A percentile compares a stretch with the other conserved stretches of the same genome.
Conservation (phyloP, 2,329 filamentous ascomycete species). For the Aspergillus tubingensis region DNA sequence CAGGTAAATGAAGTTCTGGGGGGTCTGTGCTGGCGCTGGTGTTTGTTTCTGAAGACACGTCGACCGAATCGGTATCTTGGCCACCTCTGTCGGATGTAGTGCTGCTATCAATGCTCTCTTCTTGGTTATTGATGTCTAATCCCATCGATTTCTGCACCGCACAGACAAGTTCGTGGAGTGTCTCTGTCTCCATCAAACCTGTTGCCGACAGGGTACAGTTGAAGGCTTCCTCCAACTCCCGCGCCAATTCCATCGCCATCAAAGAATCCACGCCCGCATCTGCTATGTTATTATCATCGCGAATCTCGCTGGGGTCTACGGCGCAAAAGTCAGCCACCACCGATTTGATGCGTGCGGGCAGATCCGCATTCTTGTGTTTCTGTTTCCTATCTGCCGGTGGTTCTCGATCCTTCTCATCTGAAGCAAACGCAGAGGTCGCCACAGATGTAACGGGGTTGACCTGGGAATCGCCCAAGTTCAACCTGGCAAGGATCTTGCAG, state of each 20-base stretch:
- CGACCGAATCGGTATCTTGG: not conserved
- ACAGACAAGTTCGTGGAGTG: constrained; percentile 32
- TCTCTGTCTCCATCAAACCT: constrained; percentile 33
- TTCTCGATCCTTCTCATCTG: not conserved
- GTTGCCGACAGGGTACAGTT: constrained; percentile 31
- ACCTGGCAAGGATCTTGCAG: not conserved
- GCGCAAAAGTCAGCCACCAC: constrained; percentile 22
- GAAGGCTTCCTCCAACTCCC: constrained; percentile 46
- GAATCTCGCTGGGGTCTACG: constrained; percentile 16
- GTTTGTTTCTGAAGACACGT: constrained; percentile 2
- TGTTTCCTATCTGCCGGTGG: not conserved
- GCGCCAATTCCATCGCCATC: constrained; percentile 52
- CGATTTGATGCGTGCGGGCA: constrained; percentile 13
- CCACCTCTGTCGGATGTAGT: not conserved
- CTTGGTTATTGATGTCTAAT: not conserved
- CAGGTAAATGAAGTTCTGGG: constrained; percentile 6
- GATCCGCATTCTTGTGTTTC: not conserved
- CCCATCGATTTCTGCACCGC: constrained; percentile 23
- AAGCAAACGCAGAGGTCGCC: not conserved
- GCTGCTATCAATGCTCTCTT: not conserved
- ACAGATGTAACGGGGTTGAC: not conserved
- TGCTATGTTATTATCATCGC: constrained; percentile 16
- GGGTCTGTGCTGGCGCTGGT: constrained; percentile 11
- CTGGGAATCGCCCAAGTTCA: not conserved
- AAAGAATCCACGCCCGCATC: constrained; percentile 53